Conservation (phyloP, 2,329 filamentous ascomycete genomes). For the Trichoderma sp. region DNA sequence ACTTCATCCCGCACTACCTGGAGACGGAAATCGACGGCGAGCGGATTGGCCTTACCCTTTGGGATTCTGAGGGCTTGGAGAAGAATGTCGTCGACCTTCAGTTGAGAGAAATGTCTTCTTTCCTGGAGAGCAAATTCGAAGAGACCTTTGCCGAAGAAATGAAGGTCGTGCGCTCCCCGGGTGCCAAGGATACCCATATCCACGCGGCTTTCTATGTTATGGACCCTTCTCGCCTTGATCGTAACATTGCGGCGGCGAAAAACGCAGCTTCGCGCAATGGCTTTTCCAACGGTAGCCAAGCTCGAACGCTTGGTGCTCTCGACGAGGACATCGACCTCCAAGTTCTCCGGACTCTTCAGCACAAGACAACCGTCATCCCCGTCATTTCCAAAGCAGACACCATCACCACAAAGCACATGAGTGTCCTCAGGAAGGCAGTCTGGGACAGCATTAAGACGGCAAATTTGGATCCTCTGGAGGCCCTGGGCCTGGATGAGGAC, state of each 20-base stretch:
- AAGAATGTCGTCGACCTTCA: slow-evolving; percentile 95
- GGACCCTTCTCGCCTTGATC: slow-evolving; percentile 80
- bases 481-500: slow-evolving; percentile 76
- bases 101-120: slow-evolving; percentile 83
- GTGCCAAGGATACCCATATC: slow-evolving; percentile 93
- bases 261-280: slow-evolving; percentile 44
- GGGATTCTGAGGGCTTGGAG: slow-evolving; percentile 94
- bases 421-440: slow-evolving; percentile 82
- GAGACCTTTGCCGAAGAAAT: slow-evolving; percentile 97
- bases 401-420: slow-evolving; percentile 93
- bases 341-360: slow-evolving; percentile 80
- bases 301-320: slow-evolving; percentile 61
- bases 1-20: slow-evolving; percentile 83
- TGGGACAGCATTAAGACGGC: slow-evolving; percentile 84
- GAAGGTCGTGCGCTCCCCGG: slow-evolving; percentile 91
- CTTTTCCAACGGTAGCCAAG: slow-evolving; percentile 41
- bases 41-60: slow-evolving; percentile 85
- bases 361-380: slow-evolving; percentile 92
- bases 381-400: slow-evolving; percentile 97
- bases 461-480: slow-evolving; percentile 82
- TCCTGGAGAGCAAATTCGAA: slow-evolving; percentile 97
- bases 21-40: slow-evolving; percentile 94
- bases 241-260: slow-evolving; percentile 68
- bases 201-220: slow-evolving; percentile 92
- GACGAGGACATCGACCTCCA: slow-evolving; percentile 90